Evolutionary conservation across 495 filamentous ascomycete genomes (phyloP), one percentile per base, ranked within the genome.

Genomic region (Penicillium angulare): DNA sequence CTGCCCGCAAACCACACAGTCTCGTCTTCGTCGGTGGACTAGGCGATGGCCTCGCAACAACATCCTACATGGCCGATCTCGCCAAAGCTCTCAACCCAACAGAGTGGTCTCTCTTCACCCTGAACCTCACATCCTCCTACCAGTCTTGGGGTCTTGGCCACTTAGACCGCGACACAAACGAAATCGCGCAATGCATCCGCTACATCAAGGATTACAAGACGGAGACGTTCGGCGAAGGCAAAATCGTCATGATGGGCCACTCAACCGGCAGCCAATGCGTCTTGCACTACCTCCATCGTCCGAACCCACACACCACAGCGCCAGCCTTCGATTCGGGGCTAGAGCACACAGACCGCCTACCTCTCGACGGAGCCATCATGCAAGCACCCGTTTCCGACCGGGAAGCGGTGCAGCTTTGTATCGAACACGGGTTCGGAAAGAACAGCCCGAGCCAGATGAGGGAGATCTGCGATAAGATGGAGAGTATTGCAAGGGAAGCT

Each of bases 191-290:
- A 13, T 78, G 86, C 42, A 80, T 96, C 4, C 63, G 73, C n/a
- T 90, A 95, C 59, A 83, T 96, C 56, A 74, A 74, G 5, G 61
- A 66, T 4, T 72, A 72, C 47, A 73, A 75, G 49, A 55, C 50
- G 0, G 50, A 53, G 8, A 68, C 66, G 35, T 72, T 69, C 47
- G 61, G 66, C 10, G 67, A 58, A 8, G 65, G 75, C 13, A 88
- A 85, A 56, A 73, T 95, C 7, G 84, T 92, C 13, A 65, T 96
- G 2, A 81, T 97, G 79, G 92, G 92, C 12, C 89, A 95, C 59
- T 90, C 86, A 2, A 88, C 85, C 0, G 92, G 92, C 0, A 88
- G 87, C 45, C 92, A 95, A 70, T 90, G 92, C 59, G 82, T 86
- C 24, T 75, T 96, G 71, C 81, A 88, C 47, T 95, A 92, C 56